Evolutionary conservation across 352 stramenopile genomes (phyloP).

Genomic region (Phytophthora ohioensis): DNA sequence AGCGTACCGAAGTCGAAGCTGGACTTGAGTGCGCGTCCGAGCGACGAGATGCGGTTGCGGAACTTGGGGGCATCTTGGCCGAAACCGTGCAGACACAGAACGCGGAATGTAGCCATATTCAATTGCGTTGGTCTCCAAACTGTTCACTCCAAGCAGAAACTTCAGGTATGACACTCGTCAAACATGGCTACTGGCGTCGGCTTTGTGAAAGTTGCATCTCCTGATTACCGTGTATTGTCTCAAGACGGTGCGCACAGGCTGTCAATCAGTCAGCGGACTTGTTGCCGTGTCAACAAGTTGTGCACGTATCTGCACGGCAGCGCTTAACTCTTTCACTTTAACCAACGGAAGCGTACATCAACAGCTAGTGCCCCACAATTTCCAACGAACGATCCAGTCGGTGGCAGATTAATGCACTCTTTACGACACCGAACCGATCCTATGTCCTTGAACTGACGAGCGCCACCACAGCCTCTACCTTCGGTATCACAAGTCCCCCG

Average conservation of each 20-base stretch:
- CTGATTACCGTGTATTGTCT: constrained; percentile 31
- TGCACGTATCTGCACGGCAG: constrained; percentile 7
- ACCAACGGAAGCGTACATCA: constrained; percentile 11
- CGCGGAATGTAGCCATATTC: constrained; percentile 58
- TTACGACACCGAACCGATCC: constrained; percentile 10
- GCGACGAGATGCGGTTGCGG: constrained; percentile 73
- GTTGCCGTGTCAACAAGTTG: neutral
- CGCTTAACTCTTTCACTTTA: neutral
- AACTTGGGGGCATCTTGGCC: constrained; percentile 79
- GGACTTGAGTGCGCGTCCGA: constrained; percentile 76
- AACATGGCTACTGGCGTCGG: neutral
- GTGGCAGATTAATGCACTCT: constrained; percentile 5
- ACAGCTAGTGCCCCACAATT: constrained; percentile 5
- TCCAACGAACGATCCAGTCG: neutral
- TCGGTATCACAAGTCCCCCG: neutral
- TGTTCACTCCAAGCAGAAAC: constrained; percentile 21
- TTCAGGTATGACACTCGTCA: constrained; percentile 26
- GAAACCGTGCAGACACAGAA: constrained; percentile 87
- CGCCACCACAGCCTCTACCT: constrained; percentile 4
- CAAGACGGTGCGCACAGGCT: neutral
- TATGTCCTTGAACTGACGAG: constrained; percentile 20
- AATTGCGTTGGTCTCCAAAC: neutral
- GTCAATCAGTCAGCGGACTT: neutral
- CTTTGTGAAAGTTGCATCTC: constrained; percentile 28
- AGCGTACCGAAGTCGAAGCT: constrained; percentile 79